Evolutionary conservation across 768 basidiomycete species (phyloP).

Genomic region (Serpula lacrymans): DNA sequence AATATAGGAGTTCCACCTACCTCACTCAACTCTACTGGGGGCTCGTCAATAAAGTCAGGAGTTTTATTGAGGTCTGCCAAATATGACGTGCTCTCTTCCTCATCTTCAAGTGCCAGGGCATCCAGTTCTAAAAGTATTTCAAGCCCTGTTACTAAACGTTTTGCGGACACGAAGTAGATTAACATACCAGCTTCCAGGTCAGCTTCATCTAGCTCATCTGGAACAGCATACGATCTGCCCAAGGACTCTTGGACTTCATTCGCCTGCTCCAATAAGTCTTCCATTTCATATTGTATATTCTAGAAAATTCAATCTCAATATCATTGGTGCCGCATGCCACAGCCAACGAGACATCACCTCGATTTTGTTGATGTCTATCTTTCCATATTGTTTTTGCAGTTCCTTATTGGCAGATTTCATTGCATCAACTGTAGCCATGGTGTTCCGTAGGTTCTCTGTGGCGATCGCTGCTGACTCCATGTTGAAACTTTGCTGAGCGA

Average conservation of each 20-base stretch:
- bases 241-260: constrained; percentile 97
- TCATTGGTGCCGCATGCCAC: neutral
- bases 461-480: constrained; percentile 95
- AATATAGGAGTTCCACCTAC: constrained; percentile 31
- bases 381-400: constrained; percentile 94
- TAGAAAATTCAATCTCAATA: constrained; percentile 26
- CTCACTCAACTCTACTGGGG: constrained; percentile 69
- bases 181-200: constrained; percentile 89
- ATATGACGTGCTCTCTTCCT: constrained; percentile 89
- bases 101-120: constrained; percentile 86
- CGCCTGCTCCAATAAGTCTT: constrained; percentile 92
- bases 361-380: constrained; percentile 97
- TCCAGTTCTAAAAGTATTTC: constrained; percentile 76
- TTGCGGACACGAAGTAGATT: no score
- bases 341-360: constrained; percentile 57
- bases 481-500: constrained; percentile 95
- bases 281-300: constrained; percentile 98
- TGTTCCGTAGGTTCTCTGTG: constrained; percentile 97
- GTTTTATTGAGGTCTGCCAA: constrained; percentile 80
- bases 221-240: constrained; percentile 91
- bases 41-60: constrained; percentile 90
- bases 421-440: constrained; percentile 97
- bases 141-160: constrained; percentile 1
- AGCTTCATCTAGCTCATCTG: constrained; percentile 96
- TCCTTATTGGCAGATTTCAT: constrained; percentile 97